These are phyloP conservation scores for Fraxinus xanthoxyloides DNA, from an alignment of 305 asterid species.

Conservation along the genomic window DNA sequence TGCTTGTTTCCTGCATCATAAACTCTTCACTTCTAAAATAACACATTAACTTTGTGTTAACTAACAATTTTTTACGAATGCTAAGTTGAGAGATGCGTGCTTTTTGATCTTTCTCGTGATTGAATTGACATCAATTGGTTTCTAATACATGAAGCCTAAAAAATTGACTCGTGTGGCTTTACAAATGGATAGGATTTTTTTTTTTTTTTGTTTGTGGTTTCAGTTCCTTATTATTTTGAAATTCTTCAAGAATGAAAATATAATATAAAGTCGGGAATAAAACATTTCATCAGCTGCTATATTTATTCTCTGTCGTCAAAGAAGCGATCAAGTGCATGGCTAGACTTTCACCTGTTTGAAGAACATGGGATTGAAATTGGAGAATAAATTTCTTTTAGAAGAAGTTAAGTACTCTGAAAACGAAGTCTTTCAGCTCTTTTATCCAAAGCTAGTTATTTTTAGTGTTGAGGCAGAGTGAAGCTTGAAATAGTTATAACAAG, in stretches of 20 bases:
- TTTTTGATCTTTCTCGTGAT: background rate
- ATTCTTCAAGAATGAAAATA: background rate
- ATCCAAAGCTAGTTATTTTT: background rate
- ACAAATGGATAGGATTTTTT: background rate
- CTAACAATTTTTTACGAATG: background rate
- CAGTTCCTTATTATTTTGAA: background rate
- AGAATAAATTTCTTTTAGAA: background rate
- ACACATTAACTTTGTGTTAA: background rate
- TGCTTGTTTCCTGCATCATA: background rate
- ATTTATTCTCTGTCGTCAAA: background rate
- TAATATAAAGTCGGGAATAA: background rate
- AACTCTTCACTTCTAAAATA: background rate
- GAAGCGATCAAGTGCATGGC: background rate
- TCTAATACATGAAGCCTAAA: background rate
- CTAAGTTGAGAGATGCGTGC: background rate
- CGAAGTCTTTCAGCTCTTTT: background rate
- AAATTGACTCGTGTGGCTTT: background rate
- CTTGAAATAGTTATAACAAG: background rate
- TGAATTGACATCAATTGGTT: background rate
- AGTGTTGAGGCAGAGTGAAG: background rate
- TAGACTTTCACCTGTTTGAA: background rate
- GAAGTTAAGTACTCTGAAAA: background rate
- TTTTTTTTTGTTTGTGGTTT: background rate
- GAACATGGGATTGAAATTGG: background rate
- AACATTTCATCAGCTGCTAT: background rate